Evolutionary conservation across 768 basidiomycete genomes (phyloP), one percentile per base, ranked within the genome.

Genomic region (Xanthoconium purpureum): DNA sequence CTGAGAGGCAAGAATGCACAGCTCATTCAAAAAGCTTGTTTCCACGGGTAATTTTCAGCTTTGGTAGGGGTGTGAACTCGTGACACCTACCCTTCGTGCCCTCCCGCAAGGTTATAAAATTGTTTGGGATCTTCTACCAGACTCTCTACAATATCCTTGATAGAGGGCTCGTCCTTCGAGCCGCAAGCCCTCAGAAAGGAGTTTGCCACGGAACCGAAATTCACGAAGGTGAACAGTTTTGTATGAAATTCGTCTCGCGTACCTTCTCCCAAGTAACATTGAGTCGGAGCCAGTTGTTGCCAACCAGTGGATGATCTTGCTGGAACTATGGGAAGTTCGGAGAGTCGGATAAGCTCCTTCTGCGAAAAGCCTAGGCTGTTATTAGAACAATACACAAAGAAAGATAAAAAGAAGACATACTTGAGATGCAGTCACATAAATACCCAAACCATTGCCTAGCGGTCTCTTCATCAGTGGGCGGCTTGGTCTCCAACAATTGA

Each of bases 151-250:
- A 91, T 77, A 70, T 93, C 91, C 55, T 91, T 85, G 4, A 91
- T 82, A 42, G 83, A 90, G 1, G 94, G 94, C 64, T 92, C 90
- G 33, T 82, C 83, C 64, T 84, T 87, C 17, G 93, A 89, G 5
- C 94, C 93, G 60, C 91, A 91, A 9, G 88, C 86, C 48, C 78
- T 80, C 42, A 98, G 75, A 71, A 98, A 97, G 5, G 78, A 75
- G 63, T 93, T 94, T 36, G 88, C 94, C 9, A 77, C 73, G 2
- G 77, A 64, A 1, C 93, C 94, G 68, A 94, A 95, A 68, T 95
- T 85, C 47, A 97, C 84, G 62, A 94, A 96, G 32, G 81, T 78
- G 66, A 97, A 95, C 3, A 95, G 75, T 58, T 87, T 85, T 1
- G 85, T 84, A 63, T 89, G 87, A 39, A 91, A 82, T n/a, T 79